Evolutionary conservation across 2,329 filamentous ascomycete genomes (phyloP).

Genomic region (Stromatinia cepivora): DNA sequence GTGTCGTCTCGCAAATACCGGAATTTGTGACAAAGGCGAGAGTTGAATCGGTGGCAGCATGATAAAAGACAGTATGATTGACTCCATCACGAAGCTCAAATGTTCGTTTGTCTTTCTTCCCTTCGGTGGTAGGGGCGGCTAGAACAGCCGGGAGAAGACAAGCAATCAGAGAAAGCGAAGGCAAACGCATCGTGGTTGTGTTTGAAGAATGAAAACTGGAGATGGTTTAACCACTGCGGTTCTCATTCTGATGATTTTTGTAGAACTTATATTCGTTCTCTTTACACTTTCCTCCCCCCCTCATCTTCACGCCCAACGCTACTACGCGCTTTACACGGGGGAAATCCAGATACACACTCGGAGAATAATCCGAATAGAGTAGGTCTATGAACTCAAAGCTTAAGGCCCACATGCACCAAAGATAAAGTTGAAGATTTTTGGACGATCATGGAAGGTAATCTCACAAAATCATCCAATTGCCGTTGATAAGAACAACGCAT

Average conservation of each 20-base stretch:
- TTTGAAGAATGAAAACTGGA: not conserved
- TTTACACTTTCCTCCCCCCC: not conserved
- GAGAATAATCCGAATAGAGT: conserved; percentile 3
- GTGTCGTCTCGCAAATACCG: conserved; percentile 52
- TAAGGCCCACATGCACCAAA: not conserved
- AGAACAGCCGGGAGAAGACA: conserved; percentile 28
- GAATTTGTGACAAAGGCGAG: conserved; percentile 53
- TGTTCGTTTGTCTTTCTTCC: conserved; percentile 38
- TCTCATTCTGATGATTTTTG: not conserved
- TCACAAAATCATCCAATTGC: not conserved
- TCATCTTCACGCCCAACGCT: not conserved
- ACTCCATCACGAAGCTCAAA: conserved; percentile 42
- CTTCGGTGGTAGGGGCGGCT: conserved; percentile 23
- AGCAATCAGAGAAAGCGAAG: conserved; percentile 19
- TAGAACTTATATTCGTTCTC: not conserved
- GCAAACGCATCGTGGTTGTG: conserved; percentile 26
- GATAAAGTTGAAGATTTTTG: not conserved
- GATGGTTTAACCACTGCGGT: not conserved
- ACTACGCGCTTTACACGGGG: not conserved
- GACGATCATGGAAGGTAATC: conserved; percentile 19
- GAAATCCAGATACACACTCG: not conserved
- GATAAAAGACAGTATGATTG: conserved; percentile 50
- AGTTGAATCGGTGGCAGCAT: conserved; percentile 48
- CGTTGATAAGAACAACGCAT: conserved; percentile 17
- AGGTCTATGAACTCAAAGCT: conserved; percentile 7